A percentile compares a stretch with the other conserved stretches of the same genome.
Evolutionary conservation across 495 filamentous ascomycete genomes (phyloP).

Genomic region (Cenococcum geophilum): DNA sequence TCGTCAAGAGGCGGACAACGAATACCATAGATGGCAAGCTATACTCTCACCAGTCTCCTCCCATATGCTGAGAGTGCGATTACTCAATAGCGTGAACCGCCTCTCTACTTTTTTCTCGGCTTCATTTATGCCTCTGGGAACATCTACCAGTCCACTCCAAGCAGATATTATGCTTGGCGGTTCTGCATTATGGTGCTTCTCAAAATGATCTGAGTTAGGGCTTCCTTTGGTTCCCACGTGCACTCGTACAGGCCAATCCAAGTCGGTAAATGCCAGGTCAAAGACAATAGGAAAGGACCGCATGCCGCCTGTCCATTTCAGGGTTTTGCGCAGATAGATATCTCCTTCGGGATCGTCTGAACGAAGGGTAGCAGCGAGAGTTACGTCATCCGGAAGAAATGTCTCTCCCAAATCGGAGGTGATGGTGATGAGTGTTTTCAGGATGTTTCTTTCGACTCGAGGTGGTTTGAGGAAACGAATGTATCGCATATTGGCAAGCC

Average conservation of each 20-base stretch:
- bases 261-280: slow-evolving; percentile 17
- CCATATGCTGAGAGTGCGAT: slow-evolving; percentile 49
- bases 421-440: slow-evolving; percentile 62
- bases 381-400: slow-evolving; percentile 62
- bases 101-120: slow-evolving; percentile 51
- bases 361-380: slow-evolving; percentile 49
- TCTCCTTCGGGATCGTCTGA: slow-evolving; percentile 34
- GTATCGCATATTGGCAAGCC: slow-evolving; percentile 29
- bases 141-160: slow-evolving; percentile 49
- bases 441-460: slow-evolving; percentile 18
- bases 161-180: slow-evolving; percentile 49
- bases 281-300: slow-evolving; percentile 46
- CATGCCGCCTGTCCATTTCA: slow-evolving; percentile 51
- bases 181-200: slow-evolving; percentile 28
- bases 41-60: slow-evolving; percentile 96
- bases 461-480: slow-evolving; percentile 37
- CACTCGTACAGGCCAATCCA: slow-evolving; percentile 30
- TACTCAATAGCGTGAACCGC: slow-evolving; percentile 38
- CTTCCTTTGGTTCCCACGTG: slow-evolving; percentile 31
- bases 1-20: too few species aligned
- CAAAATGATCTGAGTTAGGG: slow-evolving; percentile 20
- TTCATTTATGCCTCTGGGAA: slow-evolving; percentile 32
- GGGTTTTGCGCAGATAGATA: slow-evolving; percentile 42
- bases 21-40: slow-evolving; percentile 88
- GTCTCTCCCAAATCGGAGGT: slow-evolving; percentile 87